A percentile compares a stretch with the other conserved stretches of the same genome.
These are phyloP conservation scores for Fagopyrum tataricum DNA, from an alignment of 148 eudicot genomes.

Conservation along the genomic window DNA sequence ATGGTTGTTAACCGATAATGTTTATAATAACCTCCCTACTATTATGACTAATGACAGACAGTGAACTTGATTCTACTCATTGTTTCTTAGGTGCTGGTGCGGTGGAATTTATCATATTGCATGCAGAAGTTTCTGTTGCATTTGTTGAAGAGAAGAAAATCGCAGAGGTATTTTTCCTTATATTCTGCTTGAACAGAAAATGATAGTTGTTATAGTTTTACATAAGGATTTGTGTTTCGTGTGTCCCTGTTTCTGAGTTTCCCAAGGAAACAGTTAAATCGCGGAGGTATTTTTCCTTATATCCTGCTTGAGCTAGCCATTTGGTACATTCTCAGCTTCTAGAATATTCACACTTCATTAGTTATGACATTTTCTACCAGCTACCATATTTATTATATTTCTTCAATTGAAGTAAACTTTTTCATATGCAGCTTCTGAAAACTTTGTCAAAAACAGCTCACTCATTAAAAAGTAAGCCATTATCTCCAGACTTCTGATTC, in stretches of 20 bases:
- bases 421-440: slow-evolving; percentile 55
- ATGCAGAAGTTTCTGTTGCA: slow-evolving; percentile 75
- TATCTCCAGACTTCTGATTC: slow-evolving; percentile 1
- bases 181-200: not conserved
- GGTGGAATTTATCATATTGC: slow-evolving; percentile 75
- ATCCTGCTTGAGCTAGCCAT: too few species aligned
- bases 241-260: too few species aligned
- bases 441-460: slow-evolving; percentile 50
- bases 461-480: slow-evolving; percentile 65
- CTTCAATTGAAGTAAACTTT: not conserved
- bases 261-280: too few species aligned
- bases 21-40: too few species aligned
- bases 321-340: too few species aligned
- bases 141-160: slow-evolving; percentile 92
- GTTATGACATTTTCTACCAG: not conserved
- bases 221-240: not conserved
- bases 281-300: too few species aligned
- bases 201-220: too few species aligned
- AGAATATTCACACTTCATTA: not conserved
- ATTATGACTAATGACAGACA: too few species aligned
- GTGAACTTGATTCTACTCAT: not conserved
- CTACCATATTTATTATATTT: not conserved
- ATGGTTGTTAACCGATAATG: not conserved
- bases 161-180: not conserved
- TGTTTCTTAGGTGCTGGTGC: slow-evolving; percentile 75